Evolutionary conservation across 805 yeast species (phyloP), one percentile per base, ranked within the genome.

Genomic region (Starmerella gropengiesseri): DNA sequence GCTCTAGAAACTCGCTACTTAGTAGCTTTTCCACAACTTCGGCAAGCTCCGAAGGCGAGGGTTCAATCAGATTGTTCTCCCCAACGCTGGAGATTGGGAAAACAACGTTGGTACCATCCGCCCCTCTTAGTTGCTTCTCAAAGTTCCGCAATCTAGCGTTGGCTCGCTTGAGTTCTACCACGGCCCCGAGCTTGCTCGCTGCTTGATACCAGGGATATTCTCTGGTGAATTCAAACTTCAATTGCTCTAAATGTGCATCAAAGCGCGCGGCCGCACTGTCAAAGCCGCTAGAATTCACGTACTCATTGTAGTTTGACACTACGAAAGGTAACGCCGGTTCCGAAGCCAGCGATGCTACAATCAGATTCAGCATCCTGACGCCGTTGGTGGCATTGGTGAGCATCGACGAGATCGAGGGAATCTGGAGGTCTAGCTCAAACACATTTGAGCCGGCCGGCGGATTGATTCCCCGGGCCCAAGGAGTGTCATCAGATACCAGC

Each of bases 151-250:
- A 32, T 2, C 31, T 27, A 9, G 41, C 31, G 19, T 44, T 49
- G 13, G 43, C 42, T 5, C 13, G 29, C 34, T 49, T 50, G 11
- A 44, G 38, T 21, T 20, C 16, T 4, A 30, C 18, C 23, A 44
- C 7, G 11, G 45, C 37, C 16, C 31, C 21, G 19, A 50, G 12
- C 32, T 50, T 50, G 5, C 22, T 23, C 19, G 21, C 14, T 14
- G 41, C 29, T 27, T 44, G 40, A 30, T 43, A 49, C 54, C 54
- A 50, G 8, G 54, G 52, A 30, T 34, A 42, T 37, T 50, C 54
- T 8, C 22, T 23, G 1, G 47, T 44, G 37, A 46, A 43, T 31
- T 31, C 37, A 20, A 23, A 16, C n/a, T 30, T 7, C 18, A 38
- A 31, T 7, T 4, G n/a, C 8, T 27, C 41, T 6, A 45, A 17